Conservation (phyloP, 371 early-diverging fungal species). For the Mucor circinelloides region DNA sequence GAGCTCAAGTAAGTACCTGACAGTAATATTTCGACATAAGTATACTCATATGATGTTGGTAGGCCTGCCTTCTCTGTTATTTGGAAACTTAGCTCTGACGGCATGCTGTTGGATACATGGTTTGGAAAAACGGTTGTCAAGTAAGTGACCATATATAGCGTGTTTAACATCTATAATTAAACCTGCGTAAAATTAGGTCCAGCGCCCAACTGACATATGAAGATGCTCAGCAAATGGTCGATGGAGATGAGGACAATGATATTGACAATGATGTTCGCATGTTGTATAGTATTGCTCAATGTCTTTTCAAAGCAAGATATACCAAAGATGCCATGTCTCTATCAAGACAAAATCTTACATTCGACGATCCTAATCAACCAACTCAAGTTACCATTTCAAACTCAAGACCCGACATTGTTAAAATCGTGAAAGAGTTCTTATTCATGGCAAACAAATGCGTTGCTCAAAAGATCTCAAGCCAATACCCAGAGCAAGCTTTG, state of each 20-base stretch:
- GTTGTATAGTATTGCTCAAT: constrained; percentile 17
- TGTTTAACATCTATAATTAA: constrained; percentile 3
- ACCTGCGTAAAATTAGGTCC: neutral
- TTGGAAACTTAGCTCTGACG: constrained; percentile 81
- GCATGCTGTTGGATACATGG: constrained; percentile 67
- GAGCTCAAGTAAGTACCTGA: constrained; percentile 36
- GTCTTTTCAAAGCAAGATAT: constrained; percentile 14
- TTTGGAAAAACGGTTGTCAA: constrained; percentile 85
- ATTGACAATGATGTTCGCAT: constrained; percentile 32
- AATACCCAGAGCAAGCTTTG: constrained; percentile 86
- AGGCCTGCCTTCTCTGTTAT: constrained; percentile 88
- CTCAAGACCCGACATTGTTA: constrained; percentile 80
- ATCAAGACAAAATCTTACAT: constrained; percentile 17
- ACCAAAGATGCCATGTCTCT: constrained; percentile 26
- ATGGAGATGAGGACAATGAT: constrained; percentile 44
- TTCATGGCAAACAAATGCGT: constrained; percentile 92
- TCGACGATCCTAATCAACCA: constrained; percentile 51
- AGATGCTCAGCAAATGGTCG: constrained; percentile 85
- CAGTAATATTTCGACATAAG: too few species aligned
- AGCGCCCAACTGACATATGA: constrained; percentile 74
- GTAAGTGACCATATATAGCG: constrained; percentile 29
- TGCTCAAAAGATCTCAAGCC: constrained; percentile 80
- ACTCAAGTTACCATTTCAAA: constrained; percentile 65
- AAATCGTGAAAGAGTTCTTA: constrained; percentile 95
- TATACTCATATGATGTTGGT: neutral